Evolutionary conservation across 1,139 yeast genomes (phyloP), one percentile per base, ranked within the genome.

Genomic region (Debaryomyces coudertii): DNA sequence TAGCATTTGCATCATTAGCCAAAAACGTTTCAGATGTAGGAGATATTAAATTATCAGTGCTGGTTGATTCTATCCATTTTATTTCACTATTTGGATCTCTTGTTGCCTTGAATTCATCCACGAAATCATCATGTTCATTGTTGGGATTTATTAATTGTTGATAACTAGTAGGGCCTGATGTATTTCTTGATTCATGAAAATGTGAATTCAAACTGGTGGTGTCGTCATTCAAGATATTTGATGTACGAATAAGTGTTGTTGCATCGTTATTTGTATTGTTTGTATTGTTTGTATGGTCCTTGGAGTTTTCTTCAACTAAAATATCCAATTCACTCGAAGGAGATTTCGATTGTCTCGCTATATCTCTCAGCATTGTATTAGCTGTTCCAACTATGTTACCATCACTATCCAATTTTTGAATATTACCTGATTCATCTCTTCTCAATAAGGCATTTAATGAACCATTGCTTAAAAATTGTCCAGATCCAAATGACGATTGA

Each of bases 371-470:
- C 7, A 38, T 9, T 24, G 45, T 27, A 34, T 46, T 29, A 28
- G 47, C 34, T 44, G 40, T 41, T 18, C 63, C 74, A 7, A 76
- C 73, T 20, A 79, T 69, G 54, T 80, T 79, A 1, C 85, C 85
- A 54, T 77, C 77, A 50, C 82, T 77, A 53, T 80, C 84, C 37
- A 80, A 61, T 53, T 78, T 65, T 54, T 79, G 81, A 45, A 79
- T 56, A 54, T 80, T 80, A 1, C 75, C 79, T 7, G 71, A 66
- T 40, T 70, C 69, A 40, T 70, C 73, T 46, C 72, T 57, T 27
- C 59, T 59, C 43, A 67, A 54, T 6, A 65, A 52, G 2, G 61
- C 68, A 48, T 60, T 65, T 36, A 68, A 56, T 2, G 73, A 67
- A 41, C 58, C 59, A 48, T 58, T 62, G 48, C 73, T 68, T 38